Base-by-base conservation (phyloP, 768 basidiomycete species). In the Phylloporus sp. region DNA sequence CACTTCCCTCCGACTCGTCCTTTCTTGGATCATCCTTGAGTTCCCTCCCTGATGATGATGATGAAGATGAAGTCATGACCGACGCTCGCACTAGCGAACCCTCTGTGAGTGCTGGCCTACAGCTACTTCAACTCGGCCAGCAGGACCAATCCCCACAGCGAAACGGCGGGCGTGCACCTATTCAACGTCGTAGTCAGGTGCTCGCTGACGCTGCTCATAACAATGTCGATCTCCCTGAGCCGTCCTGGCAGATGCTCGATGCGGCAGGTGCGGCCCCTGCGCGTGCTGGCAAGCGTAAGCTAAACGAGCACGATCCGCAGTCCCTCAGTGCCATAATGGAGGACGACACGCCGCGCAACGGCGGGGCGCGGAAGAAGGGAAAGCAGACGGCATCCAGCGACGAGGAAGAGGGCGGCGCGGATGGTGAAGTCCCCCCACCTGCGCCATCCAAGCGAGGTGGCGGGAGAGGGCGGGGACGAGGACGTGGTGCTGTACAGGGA, bases 221-320 rank as follows among this genome's bases (percentile, higher is more conserved):
- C 23, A 34, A 59, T 36, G 60, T 63, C 3, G 72, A 66, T 1
- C 66, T 79, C 9, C 69, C 71, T 0, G 75, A 78, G 50, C 81
- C 80, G 18, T 76, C 79, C 21, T 71, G 68, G 63, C 80, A 84
- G 56, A 80, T 84, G 77, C 69, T 80, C 13, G 60, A 54, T 36
- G 47, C 49, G 44, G 57, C 53, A 49, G 52, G 58, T 56, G 54
- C 50, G 49, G 43, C 27, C 34, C 51, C 56, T 36, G 50, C 49
- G 32, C 67, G 65, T 52, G 55, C 56, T 49, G 68, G 48, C 21
- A 73, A 73, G 62, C 69, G 71, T 42, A 72, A 69, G 64, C 58
- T 66, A 23, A 59, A 55, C 38, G 62, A 56, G 46, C 54, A 60
- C 48, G 62, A 46, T 34, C 42, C 21, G 38, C 60, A 49, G 48